These are phyloP conservation scores for Neoarthrinium moseri DNA, from an alignment of 2,329 filamentous ascomycete species.

Conservation along the genomic window DNA sequence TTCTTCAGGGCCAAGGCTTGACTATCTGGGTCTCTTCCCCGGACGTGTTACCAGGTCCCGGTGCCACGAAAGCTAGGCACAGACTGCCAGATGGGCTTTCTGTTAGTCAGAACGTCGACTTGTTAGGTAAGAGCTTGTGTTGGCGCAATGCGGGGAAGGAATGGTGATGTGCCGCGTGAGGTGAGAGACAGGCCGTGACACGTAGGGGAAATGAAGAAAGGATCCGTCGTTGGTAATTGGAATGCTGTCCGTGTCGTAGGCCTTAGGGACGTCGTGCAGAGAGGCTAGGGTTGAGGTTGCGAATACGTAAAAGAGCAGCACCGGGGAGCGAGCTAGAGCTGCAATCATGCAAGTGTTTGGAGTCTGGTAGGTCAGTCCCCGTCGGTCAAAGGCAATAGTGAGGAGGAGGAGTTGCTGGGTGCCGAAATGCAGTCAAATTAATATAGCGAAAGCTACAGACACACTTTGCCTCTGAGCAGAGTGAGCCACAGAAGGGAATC, in stretches of 20 bases:
- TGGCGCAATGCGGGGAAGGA: slow-evolving; percentile 41
- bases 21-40: not conserved
- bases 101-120: slow-evolving; percentile 44
- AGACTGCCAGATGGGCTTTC: slow-evolving; percentile 27
- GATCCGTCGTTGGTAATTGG: too few species aligned
- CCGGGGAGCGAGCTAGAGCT: not conserved
- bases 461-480: slow-evolving; percentile 5
- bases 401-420: slow-evolving; percentile 1
- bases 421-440: slow-evolving; percentile 5
- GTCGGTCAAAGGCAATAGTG: not conserved
- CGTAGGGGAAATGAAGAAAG: too few species aligned
- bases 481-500: slow-evolving; percentile 15
- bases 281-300: not conserved
- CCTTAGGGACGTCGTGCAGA: not conserved
- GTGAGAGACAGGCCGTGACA: slow-evolving; percentile 4
- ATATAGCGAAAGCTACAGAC: slow-evolving; percentile 4
- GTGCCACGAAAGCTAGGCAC: slow-evolving; percentile 2
- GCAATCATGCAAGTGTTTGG: not conserved
- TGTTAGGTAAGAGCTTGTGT: slow-evolving; percentile 45
- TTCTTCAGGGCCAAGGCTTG: slow-evolving; percentile 1
- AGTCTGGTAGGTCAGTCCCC: not conserved
- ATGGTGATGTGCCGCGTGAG: slow-evolving; percentile 17
- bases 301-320: slow-evolving; percentile 6
- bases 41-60: slow-evolving; percentile 3
- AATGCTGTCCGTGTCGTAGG: too few species aligned